phyloP scores from a whole-genome alignment of 1,284 basidiomycete genomes.

The Moniliella sp. region DNA sequence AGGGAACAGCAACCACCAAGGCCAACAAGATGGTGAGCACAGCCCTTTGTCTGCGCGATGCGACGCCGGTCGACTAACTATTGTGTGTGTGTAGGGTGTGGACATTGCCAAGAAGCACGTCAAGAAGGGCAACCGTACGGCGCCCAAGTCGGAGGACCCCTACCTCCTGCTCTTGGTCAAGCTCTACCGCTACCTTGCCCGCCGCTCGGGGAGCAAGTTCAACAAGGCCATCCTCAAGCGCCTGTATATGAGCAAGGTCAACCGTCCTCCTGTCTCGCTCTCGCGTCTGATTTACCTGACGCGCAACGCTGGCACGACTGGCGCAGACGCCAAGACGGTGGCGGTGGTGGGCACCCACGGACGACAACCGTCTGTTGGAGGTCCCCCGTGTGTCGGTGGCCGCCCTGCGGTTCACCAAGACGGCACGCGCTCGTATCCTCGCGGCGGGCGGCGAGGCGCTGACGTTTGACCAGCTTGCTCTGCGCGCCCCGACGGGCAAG shows the following conservation, averaged over 20 bases:
- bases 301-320: conserved; percentile 25
- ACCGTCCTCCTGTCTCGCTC: conserved; percentile 75
- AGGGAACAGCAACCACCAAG: too few species aligned
- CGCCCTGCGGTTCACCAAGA: conserved; percentile 78
- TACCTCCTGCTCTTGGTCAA: conserved; percentile 96
- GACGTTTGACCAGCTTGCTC: conserved; percentile 87
- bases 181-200: conserved; percentile 95
- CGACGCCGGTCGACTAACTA: too few species aligned
- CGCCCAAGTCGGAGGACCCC: conserved; percentile 94
- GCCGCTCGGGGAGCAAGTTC: conserved; percentile 83
- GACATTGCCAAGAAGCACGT: conserved; percentile 93
- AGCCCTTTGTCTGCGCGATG: too few species aligned
- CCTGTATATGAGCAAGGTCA: conserved; percentile 88
- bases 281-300: conserved; percentile 31
- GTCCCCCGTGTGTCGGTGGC: conserved; percentile 83
- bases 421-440: conserved; percentile 78
- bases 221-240: conserved; percentile 95
- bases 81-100: conserved; percentile 74
- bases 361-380: conserved; percentile 69
- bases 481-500: conserved; percentile 74
- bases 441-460: conserved; percentile 83
- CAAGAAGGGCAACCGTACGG: conserved; percentile 84
- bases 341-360: conserved; percentile 76
- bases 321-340: conserved; percentile 46
- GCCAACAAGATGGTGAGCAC: too few species aligned